Base-by-base conservation (phyloP, 345 rosid genomes). In the Syzygium aromaticum region DNA sequence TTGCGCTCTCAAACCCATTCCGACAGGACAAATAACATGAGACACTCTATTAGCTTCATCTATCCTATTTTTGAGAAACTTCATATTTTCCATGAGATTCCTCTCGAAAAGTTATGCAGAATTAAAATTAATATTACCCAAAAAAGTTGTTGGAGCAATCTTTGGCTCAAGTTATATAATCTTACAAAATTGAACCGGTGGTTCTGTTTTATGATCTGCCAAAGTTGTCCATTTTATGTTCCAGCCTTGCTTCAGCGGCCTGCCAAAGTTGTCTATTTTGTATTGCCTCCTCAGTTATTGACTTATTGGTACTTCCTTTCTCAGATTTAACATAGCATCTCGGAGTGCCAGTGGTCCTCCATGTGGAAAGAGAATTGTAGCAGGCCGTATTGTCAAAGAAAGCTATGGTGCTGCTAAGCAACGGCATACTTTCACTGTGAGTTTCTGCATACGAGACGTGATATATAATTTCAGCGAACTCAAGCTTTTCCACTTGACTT, bases 341-440 rank as follows among this genome's bases (percentile, higher is more conserved):
- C 89, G 93, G 51, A 91, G 95, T 85, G 94, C 96, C 19, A 83
- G 38, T 59, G 95, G 94, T 90, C 93, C 95, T 85, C 92, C 95
- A 38, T 87, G 89, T 77, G 94, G 94, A 23, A 91, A 87, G 85
- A 93, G 96, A 90, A 87, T 88, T 28, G 89, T 94, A 84, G 94
- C 87, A 7, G 94, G 95, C 17, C 91, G 93, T 54, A 93, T 94
- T 83, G 93, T 93, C 87, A 93, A 91, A 86, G 96, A 94, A 88
- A 94, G 95, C 88, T 93, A 94, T 73, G 96, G 96, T 84, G 90
- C 91, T 87, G 93, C 94, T 89, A 94, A 93, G 91, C 95, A 93
- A 91, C 96, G 93, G 54, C 96, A 94, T 78, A 93, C 96, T n/a
- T 94, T 93, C 90, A 93, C 96, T 2, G 96, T 94, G 89, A 92